A percentile compares a stretch with the other conserved stretches of the same genome.
Conservation (phyloP, 208 protist genomes). For the Herpetomonas samuelpessoai region DNA sequence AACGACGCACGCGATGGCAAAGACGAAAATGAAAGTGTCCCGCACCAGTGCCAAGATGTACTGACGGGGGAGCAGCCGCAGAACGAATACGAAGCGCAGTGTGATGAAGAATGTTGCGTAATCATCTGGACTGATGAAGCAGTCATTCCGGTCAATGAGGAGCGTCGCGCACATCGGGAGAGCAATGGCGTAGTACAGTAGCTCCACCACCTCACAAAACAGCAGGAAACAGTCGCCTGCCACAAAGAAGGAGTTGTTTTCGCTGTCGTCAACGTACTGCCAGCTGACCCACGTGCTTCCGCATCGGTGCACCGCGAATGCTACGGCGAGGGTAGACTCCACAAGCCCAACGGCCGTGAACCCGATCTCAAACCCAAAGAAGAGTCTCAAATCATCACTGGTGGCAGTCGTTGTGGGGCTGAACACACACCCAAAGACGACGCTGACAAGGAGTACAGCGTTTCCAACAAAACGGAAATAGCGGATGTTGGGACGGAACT, state of each 20-base stretch:
- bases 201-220: slow-evolving; percentile 47
- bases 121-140: slow-evolving; percentile 37
- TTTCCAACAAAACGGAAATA: slow-evolving; percentile 45
- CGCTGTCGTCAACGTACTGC: slow-evolving; percentile 13
- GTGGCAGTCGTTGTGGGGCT: slow-evolving; percentile 37
- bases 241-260: slow-evolving; percentile 24
- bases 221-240: slow-evolving; percentile 62
- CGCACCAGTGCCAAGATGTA: slow-evolving; percentile 41
- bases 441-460: slow-evolving; percentile 35
- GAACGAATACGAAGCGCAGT: slow-evolving; percentile 55
- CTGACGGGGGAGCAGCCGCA: slow-evolving; percentile 56
- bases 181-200: slow-evolving; percentile 62
- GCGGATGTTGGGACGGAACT: slow-evolving; percentile 34
- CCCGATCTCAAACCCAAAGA: slow-evolving; percentile 55
- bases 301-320: slow-evolving; percentile 57
- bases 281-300: slow-evolving; percentile 21
- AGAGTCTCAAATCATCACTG: slow-evolving; percentile 42
- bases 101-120: slow-evolving; percentile 70
- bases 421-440: slow-evolving; percentile 61
- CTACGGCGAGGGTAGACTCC: slow-evolving; percentile 33
- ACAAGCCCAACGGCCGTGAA: slow-evolving; percentile 52
- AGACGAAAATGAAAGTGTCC: slow-evolving; percentile 23
- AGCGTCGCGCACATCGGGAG: slow-evolving; percentile 48
- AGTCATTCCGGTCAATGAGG: slow-evolving; percentile 33
- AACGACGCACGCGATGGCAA: slow-evolving; percentile 25